phyloP scores from a whole-genome alignment of 1,284 basidiomycete species.

The Vanrija pseudolonga region DNA sequence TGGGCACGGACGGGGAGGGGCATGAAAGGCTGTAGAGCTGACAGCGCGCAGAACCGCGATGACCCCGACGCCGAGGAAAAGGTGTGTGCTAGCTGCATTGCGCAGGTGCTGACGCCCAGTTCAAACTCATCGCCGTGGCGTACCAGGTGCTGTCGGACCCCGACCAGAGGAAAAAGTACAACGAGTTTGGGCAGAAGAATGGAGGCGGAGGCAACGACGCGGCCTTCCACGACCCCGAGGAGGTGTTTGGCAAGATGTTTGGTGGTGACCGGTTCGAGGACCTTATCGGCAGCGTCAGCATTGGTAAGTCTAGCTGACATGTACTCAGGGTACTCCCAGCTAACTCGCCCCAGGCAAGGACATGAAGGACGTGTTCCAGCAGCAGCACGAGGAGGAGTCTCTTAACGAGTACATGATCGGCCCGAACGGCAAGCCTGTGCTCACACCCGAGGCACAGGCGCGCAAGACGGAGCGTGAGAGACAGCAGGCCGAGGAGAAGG shows the following conservation, averaged over 20 bases:
- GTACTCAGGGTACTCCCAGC: background rate
- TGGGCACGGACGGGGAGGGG: background rate
- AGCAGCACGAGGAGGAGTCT: constrained; percentile 69
- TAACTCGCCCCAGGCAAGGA: constrained; percentile 67
- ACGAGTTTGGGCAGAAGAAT: constrained; percentile 62
- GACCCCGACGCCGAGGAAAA: constrained; percentile 85
- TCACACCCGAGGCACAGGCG: constrained; percentile 79
- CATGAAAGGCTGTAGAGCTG: background rate
- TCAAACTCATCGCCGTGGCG: constrained; percentile 83
- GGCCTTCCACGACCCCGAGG: constrained; percentile 62
- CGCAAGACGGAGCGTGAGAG: constrained; percentile 66
- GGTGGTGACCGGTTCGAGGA: constrained; percentile 56
- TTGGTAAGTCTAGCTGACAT: constrained; percentile 33
- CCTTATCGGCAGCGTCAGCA: constrained; percentile 53
- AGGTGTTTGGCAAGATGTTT: constrained; percentile 91
- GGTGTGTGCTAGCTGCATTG: constrained; percentile 42
- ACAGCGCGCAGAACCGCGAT: constrained; percentile 67
- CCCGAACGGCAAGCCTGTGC: constrained; percentile 50
- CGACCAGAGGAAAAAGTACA: constrained; percentile 80
- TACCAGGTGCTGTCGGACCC: constrained; percentile 84
- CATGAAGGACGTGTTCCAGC: constrained; percentile 97
- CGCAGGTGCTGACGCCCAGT: constrained; percentile 41
- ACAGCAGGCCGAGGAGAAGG: constrained; percentile 73
- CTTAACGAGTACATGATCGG: constrained; percentile 33
- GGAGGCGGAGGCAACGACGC: constrained; percentile 43